These are phyloP conservation scores for Medicago arabica DNA, from an alignment of 306 rosid species.

Conservation along the genomic window DNA sequence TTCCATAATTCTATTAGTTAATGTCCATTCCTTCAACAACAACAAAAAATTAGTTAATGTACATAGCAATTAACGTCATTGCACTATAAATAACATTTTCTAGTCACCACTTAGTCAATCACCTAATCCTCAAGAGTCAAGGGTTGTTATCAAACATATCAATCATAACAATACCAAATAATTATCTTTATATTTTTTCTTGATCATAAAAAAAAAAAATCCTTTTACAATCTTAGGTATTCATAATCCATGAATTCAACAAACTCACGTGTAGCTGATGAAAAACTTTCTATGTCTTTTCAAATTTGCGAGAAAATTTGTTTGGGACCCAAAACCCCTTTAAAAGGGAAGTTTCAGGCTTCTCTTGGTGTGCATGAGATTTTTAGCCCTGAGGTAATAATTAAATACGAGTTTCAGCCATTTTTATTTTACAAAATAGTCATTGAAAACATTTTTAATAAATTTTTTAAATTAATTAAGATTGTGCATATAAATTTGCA, in stretches of 20 bases:
- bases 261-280: constrained; percentile 25
- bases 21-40: neutral
- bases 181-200: neutral
- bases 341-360: constrained; percentile 39
- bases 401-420: neutral
- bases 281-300: constrained; percentile 17
- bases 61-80: constrained; percentile 14
- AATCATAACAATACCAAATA: constrained; percentile 5
- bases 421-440: too few species aligned
- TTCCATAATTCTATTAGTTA: neutral
- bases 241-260: constrained; percentile 40
- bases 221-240: neutral
- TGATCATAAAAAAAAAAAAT: too few species aligned
- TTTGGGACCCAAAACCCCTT: constrained; percentile 18
- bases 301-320: constrained; percentile 7
- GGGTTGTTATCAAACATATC: constrained; percentile 3
- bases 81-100: constrained; percentile 20
- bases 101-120: neutral
- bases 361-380: constrained; percentile 57
- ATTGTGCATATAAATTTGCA: neutral
- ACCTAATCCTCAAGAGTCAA: neutral
- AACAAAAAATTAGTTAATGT: neutral
- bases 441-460: neutral
- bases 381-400: constrained; percentile 51
- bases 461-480: too few species aligned